Evolutionary conservation across 495 filamentous ascomycete genomes (phyloP), one percentile per base, ranked within the genome.

Genomic region (Chaetomium fimeti): DNA sequence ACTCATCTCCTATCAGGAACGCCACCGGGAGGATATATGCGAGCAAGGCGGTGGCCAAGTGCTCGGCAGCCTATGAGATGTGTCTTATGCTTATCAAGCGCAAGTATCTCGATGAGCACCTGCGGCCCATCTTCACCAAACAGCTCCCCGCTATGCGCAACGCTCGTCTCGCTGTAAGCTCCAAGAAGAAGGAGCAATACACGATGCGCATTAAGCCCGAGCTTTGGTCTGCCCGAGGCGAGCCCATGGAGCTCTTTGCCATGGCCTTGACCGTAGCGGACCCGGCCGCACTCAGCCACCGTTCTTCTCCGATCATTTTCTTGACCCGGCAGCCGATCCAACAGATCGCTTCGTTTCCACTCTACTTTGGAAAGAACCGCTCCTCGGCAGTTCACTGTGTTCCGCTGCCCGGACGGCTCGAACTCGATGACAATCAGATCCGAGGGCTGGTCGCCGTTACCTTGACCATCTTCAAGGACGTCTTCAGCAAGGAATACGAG

Each of bases 401-500:
- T 62, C 49, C 75, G 28, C 20, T 77, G 62, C 16, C 71, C 2
- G 69, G 57, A 11, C 63, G 75, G 4, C 56, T 93, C 13, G 22
- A 72, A 11, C 65, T 88, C 5, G 48, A 70, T 0, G 69, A 76
- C 2, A 74, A 79, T 2, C 60, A 90, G 16, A 28, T 49, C 6
- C 70, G 81, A 6, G 69, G 74, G 12, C 66, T 98, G 43, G 88
- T 83, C 22, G 70, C 71, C 2, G 93, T 95, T 68, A 96, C 91
- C 0, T 76, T 93, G 40, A 82, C 83, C 11, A 73, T 95, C 4
- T 97, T 93, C 69, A 78, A 84, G n/a, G 91, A 97, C 70, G 76
- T 97, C 0, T 98, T 96, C 74, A 91, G 90, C 66, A 98, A 98
- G 74, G 80, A 77, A 5, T 98, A 91, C 69, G 87, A 89, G 43